These are phyloP conservation scores for Solanum ossicruentum DNA, from an alignment of 257 asterid genomes.

Conservation along the genomic window DNA sequence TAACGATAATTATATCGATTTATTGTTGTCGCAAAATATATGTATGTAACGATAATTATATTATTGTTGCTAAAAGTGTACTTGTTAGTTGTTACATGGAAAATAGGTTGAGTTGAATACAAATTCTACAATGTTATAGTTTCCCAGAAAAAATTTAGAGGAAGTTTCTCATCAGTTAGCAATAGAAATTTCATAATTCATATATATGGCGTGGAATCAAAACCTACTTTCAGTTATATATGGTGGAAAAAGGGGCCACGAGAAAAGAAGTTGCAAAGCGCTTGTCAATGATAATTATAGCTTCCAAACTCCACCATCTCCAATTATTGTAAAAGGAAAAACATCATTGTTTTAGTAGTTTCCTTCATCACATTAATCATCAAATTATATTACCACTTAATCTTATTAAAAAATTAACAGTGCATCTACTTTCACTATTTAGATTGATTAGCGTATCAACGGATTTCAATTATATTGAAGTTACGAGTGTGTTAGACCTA, in stretches of 20 bases:
- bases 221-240: not conserved
- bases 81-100: too few species aligned
- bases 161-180: not conserved
- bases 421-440: not conserved
- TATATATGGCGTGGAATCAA: not conserved
- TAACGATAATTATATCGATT: too few species aligned
- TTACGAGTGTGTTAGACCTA: not conserved
- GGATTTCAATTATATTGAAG: not conserved
- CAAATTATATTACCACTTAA: not conserved
- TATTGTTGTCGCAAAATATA: too few species aligned
- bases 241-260: not conserved
- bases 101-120: too few species aligned
- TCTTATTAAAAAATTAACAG: not conserved
- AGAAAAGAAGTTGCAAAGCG: not conserved
- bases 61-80: too few species aligned
- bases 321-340: not conserved
- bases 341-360: not conserved
- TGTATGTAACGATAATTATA: too few species aligned
- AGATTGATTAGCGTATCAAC: not conserved
- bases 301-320: not conserved
- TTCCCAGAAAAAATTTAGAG: not conserved
- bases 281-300: not conserved
- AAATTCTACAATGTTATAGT: too few species aligned
- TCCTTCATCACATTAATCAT: not conserved
- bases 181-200: not conserved